These are phyloP conservation scores for Jaltomata sinuosa DNA, from an alignment of 257 asterid genomes.

Conservation along the genomic window DNA sequence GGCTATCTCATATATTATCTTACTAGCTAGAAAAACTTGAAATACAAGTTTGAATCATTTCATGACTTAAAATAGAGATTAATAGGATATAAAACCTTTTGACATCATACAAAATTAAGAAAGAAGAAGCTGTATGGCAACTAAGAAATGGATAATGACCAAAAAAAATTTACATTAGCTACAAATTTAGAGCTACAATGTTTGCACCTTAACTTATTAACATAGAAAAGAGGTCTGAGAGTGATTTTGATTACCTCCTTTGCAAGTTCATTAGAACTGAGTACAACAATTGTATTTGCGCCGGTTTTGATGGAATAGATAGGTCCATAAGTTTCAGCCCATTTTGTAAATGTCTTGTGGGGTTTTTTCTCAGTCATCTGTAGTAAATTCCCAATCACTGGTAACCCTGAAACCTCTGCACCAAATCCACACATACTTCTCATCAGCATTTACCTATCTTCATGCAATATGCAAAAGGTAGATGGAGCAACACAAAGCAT, in stretches of 20 bases:
- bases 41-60: not conserved
- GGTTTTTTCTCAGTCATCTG: conserved; percentile 89
- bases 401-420: conserved; percentile 80
- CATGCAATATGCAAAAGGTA: not conserved
- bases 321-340: conserved; percentile 82
- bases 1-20: not conserved
- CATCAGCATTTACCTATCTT: not conserved
- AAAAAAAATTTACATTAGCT: not conserved
- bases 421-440: conserved; percentile 6
- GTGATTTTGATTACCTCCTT: conserved; percentile 48
- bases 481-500: not conserved
- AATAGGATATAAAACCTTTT: not conserved
- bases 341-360: conserved; percentile 67
- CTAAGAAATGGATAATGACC: not conserved
- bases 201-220: not conserved
- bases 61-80: not conserved
- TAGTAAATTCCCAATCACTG: conserved; percentile 70
- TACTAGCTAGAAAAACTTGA: not conserved
- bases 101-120: not conserved
- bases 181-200: not conserved
- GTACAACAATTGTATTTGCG: conserved; percentile 50
- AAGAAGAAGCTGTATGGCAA: not conserved
- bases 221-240: not conserved
- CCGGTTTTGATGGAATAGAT: conserved; percentile 74
- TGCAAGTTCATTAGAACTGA: conserved; percentile 55